phyloP scores from a whole-genome alignment of 768 basidiomycete species.

The Psilocybe sp. region DNA sequence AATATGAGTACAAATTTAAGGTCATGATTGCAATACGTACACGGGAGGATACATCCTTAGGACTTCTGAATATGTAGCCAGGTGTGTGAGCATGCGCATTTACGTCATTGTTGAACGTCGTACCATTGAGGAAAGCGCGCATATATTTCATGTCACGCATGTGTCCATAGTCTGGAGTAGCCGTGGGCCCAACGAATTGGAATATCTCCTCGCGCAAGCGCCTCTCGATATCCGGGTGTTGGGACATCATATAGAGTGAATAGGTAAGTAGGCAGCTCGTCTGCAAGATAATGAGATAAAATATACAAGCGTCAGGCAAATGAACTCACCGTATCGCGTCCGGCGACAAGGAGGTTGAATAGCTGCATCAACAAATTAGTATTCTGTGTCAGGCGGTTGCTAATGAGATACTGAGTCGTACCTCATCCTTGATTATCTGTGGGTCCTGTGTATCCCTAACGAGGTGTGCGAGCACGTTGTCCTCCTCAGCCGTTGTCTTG shows the following conservation, averaged over 20 bases:
- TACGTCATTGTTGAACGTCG: background rate
- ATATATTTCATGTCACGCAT: conserved; percentile 43
- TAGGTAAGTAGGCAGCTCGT: conserved; percentile 40
- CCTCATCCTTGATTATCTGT: conserved; percentile 39
- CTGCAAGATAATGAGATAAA: conserved; percentile 11
- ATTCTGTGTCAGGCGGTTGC: background rate
- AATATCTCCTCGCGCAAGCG: conserved; percentile 40
- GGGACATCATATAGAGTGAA: conserved; percentile 39
- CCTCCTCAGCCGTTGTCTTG: conserved; percentile 34
- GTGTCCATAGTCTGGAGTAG: conserved; percentile 38
- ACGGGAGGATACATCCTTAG: conserved; percentile 36
- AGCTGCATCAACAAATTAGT: conserved; percentile 11
- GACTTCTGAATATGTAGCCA: conserved; percentile 27
- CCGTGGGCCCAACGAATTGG: conserved; percentile 29
- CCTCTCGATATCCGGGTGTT: conserved; percentile 35
- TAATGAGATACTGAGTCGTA: conserved; percentile 1
- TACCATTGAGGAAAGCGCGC: conserved; percentile 31
- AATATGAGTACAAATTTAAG: background rate
- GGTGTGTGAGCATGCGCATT: background rate
- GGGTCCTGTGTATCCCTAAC: conserved; percentile 45
- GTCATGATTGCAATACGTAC: conserved; percentile 13
- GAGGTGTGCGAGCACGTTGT: conserved; percentile 46
- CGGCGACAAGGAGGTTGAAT: conserved; percentile 56
- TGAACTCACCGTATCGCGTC: conserved; percentile 48
- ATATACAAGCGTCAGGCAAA: background rate